Percentiles rank a stretch among this genome's conserved stretches.
These are phyloP conservation scores for Ananas comosus DNA, from an alignment of 176 grass and related monocot genomes.

Conservation along the genomic window DNA sequence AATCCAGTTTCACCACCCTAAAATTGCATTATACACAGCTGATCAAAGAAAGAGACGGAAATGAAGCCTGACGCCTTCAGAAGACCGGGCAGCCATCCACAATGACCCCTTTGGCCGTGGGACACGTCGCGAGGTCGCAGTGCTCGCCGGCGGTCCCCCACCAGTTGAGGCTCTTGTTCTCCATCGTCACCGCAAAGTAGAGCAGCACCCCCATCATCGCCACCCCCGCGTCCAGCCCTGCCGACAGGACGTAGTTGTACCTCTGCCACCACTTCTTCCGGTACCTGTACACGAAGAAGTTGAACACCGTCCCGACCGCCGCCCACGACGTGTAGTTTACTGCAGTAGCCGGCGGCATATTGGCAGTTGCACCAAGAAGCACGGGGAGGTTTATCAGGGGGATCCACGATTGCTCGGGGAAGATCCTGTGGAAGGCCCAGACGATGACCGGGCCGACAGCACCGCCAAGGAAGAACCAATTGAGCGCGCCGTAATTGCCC, in stretches of 20 bases:
- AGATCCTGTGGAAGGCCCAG: constrained; percentile 43
- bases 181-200: constrained; percentile 60
- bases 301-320: constrained; percentile 57
- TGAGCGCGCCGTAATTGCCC: constrained; percentile 47
- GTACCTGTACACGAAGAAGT: constrained; percentile 68
- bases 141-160: constrained; percentile 66
- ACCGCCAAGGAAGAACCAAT: constrained; percentile 71
- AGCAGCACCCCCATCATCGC: constrained; percentile 71
- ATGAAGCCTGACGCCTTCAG: background rate
- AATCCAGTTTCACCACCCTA: too few relatives aligned
- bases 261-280: constrained; percentile 71
- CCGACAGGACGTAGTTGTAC: constrained; percentile 90
- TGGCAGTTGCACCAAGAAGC: constrained; percentile 51
- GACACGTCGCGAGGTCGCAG: constrained; percentile 54
- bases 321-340: constrained; percentile 76
- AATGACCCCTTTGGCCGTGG: constrained; percentile 39
- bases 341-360: constrained; percentile 52
- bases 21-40: too few relatives aligned
- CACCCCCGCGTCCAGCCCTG: constrained; percentile 47
- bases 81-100: constrained; percentile 18
- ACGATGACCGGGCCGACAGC: constrained; percentile 48
- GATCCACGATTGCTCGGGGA: constrained; percentile 53
- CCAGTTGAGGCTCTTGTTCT: constrained; percentile 37
- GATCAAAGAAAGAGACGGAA: too few relatives aligned
- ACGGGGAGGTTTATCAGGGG: constrained; percentile 78